These are phyloP conservation scores for Tolypocladium endophyticum DNA, from an alignment of 2,329 filamentous ascomycete genomes.

Conservation along the genomic window DNA sequence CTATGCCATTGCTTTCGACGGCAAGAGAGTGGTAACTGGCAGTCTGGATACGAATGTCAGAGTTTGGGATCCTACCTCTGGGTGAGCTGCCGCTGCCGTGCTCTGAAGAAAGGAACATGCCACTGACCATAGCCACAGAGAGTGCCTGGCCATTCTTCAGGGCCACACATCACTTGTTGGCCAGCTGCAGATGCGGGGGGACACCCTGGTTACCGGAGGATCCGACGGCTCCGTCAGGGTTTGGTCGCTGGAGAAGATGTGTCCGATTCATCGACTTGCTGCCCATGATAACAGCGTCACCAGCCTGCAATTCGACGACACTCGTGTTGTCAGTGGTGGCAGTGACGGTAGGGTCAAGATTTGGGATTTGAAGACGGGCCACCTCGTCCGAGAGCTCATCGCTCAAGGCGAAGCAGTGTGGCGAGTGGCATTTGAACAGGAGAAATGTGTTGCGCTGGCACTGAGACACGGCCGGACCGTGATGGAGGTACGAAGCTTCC, in stretches of 20 bases:
- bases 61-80: conserved; percentile 88
- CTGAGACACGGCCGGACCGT: conserved; percentile 76
- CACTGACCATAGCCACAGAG: conserved; percentile 32
- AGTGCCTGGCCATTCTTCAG: conserved; percentile 84
- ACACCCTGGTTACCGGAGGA: conserved; percentile 90
- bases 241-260: conserved; percentile 86
- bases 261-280: conserved; percentile 84
- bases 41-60: conserved; percentile 93
- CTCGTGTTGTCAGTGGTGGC: conserved; percentile 87
- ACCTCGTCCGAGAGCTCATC: conserved; percentile 82
- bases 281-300: conserved; percentile 98
- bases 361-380: conserved; percentile 90
- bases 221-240: conserved; percentile 94
- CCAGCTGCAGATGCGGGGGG: conserved; percentile 88
- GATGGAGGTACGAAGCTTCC: conserved; percentile 69
- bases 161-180: conserved; percentile 95
- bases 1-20: conserved; percentile 96
- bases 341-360: conserved; percentile 98
- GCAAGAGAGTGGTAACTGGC: conserved; percentile 83
- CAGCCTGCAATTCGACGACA: conserved; percentile 93
- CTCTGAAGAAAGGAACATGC: neutral
- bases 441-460: conserved; percentile 95
- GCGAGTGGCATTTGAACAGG: conserved; percentile 95
- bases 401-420: conserved; percentile 90
- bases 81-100: conserved; percentile 38